phyloP scores from a whole-genome alignment of 148 eudicot species.

The Cornus suecica region DNA sequence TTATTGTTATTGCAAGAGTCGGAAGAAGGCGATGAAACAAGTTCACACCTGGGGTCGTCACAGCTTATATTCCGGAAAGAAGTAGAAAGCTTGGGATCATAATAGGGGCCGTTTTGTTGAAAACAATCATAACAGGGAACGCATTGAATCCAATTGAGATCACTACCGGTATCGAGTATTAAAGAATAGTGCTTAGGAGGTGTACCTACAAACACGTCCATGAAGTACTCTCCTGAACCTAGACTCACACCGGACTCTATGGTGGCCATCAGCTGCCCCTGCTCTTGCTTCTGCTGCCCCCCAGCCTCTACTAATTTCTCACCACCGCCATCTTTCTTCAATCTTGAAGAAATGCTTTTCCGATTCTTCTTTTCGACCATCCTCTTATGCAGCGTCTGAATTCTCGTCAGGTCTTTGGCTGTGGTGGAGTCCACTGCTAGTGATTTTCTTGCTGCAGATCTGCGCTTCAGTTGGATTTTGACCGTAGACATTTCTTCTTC shows the following conservation, averaged over 20 bases:
- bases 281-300: no score
- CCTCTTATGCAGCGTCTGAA: constrained; percentile 59
- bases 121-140: constrained; percentile 87
- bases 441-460: constrained; percentile 27
- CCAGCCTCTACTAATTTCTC: constrained; percentile 15
- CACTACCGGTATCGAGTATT: constrained; percentile 94
- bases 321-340: constrained; percentile 20
- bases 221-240: constrained; percentile 96
- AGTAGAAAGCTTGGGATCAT: constrained; percentile 53
- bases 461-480: constrained; percentile 60
- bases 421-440: constrained; percentile 53
- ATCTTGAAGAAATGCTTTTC: constrained; percentile 39
- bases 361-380: constrained; percentile 66
- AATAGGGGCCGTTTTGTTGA: constrained; percentile 72
- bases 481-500: constrained; percentile 21
- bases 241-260: constrained; percentile 89
- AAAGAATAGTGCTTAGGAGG: constrained; percentile 76
- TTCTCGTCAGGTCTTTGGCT: constrained; percentile 52
- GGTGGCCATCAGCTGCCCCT: constrained; percentile 67
- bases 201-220: constrained; percentile 86
- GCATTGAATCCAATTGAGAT: constrained; percentile 94
- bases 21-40: constrained; percentile 72
- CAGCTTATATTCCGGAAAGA: constrained; percentile 68
- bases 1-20: constrained; percentile 42
- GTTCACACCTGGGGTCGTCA: constrained; percentile 62